Percentiles rank a stretch among this genome's conserved stretches.
Evolutionary conservation across 768 basidiomycete species (phyloP).

Genomic region (Lentinula lateritia): DNA sequence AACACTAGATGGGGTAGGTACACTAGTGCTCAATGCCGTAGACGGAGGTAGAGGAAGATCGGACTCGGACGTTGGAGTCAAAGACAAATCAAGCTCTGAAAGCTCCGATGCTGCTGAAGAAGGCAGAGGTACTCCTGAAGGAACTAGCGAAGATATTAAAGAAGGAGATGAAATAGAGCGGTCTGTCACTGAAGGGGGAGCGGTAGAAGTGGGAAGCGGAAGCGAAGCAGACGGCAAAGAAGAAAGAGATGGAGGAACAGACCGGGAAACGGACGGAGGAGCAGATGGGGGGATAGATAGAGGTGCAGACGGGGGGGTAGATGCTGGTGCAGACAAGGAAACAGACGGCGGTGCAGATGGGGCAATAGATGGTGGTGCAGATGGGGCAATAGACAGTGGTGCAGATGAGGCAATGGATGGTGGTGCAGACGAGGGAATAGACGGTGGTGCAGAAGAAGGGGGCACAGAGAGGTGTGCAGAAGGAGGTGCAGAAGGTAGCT

Average conservation of each 20-base stretch:
- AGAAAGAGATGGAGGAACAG: neutral
- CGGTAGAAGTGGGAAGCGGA: conserved; percentile 15
- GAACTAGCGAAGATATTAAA: conserved; percentile 20
- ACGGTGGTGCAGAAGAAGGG: conserved; percentile 13
- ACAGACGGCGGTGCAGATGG: neutral
- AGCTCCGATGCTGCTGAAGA: conserved; percentile 23
- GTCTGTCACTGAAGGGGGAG: conserved; percentile 3
- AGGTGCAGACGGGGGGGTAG: neutral
- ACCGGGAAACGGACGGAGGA: neutral
- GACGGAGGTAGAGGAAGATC: conserved; percentile 19
- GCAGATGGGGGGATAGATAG: neutral
- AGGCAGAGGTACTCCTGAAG: conserved; percentile 34
- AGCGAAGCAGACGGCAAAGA: conserved; percentile 4
- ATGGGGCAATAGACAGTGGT: neutral
- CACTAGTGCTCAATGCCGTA: conserved; percentile 11
- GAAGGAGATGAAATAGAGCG: conserved; percentile 14
- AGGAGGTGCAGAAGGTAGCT: conserved; percentile 1
- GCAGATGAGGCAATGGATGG: neutral
- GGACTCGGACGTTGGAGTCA: conserved; percentile 20
- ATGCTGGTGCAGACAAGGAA: neutral
- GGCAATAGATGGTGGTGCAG: neutral
- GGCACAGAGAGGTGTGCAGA: neutral
- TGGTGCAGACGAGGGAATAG: neutral
- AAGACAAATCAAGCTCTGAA: conserved; percentile 14
- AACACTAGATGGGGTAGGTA: conserved; percentile 28